Base-by-base conservation (phyloP, 2,329 filamentous ascomycete genomes). In the Fusarium papillatum region DNA sequence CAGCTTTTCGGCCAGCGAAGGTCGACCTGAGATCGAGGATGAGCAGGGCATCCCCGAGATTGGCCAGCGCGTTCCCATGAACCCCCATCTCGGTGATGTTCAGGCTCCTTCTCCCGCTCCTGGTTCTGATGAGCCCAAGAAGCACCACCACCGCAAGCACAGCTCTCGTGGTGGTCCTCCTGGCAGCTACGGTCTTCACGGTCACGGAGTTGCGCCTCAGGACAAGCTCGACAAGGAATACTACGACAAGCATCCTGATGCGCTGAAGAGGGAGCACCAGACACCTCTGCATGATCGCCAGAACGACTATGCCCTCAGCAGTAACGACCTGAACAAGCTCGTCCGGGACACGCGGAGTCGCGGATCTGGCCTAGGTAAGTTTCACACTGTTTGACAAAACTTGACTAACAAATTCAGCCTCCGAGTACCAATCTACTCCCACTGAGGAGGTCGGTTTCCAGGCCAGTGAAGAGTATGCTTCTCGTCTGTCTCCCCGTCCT, bases 21-120 rank as follows among this genome's bases (percentile, higher is more conserved):
- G 88, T 57, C 84, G 84, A 26, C 78, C 80, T 48, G 85, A 93
- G 74, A 81, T 85, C 48, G 93, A 93, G 22, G 94, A 96, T 57
- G 94, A 97, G 75, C 93, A 95, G 67, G 96, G 96, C 26, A 98
- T 98, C 79, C 96, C 96, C 3, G 95, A 97, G 82, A 97, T 98
- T 77, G 96, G 96, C 60, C 92, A 95, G 80, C 94, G 96, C 81
- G 96, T 99, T 46, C 97, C 97, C 62, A 97, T 99, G 95, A 94
- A 97, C 82, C 94, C 93, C 65, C 92, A 97, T 82, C 95, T 97
- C 53, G 97, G 97, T 73, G 96, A 98, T 82, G 97, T 98, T 13
- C 97, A 99, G 86, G 97, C 97, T 17, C 97, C 97, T 4, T 97
- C 96, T 3, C 95, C 96, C 2, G 90, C 92, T 4, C 93, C 93